phyloP scores from a whole-genome alignment of 2,329 filamentous ascomycete species.

The Decorospora gaudefroyi region DNA sequence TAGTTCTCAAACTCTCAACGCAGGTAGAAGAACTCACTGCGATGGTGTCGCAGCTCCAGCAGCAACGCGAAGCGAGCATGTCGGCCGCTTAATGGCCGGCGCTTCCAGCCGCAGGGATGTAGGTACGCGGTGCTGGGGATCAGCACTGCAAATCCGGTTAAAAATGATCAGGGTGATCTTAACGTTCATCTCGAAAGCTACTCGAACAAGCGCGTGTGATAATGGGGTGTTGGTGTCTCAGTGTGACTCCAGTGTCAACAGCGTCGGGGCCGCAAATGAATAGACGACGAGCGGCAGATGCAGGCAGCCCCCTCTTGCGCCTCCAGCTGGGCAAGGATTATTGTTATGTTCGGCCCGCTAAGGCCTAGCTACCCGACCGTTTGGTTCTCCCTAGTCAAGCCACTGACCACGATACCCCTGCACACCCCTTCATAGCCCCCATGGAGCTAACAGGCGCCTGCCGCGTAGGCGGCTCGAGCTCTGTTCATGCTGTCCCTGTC shows the following conservation, averaged over 20 bases:
- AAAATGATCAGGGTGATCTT: conserved; percentile 19
- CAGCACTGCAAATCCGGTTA: conserved; percentile 14
- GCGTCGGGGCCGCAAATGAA: conserved; percentile 21
- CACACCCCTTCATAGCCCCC: conserved; percentile 30
- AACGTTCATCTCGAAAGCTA: conserved; percentile 13
- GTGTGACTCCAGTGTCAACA: conserved; percentile 12
- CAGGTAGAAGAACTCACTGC: conserved; percentile 49
- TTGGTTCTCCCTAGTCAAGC: conserved; percentile 35
- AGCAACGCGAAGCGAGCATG: conserved; percentile 37
- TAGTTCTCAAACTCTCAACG: conserved; percentile 47
- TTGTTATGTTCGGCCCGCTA: conserved; percentile 43
- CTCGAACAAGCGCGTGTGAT: conserved; percentile 19
- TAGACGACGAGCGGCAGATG: conserved; percentile 22
- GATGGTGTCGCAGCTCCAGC: conserved; percentile 47
- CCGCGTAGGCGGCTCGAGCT: conserved; percentile 42
- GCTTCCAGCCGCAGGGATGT: conserved; percentile 38
- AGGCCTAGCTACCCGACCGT: conserved; percentile 38
- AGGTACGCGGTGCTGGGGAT: conserved; percentile 15
- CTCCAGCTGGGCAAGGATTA: conserved; percentile 33
- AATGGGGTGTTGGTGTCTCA: conserved; percentile 30
- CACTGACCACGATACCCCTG: conserved; percentile 18
- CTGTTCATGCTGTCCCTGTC: conserved; percentile 31
- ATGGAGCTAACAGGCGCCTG: conserved; percentile 45
- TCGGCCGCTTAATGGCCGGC: conserved; percentile 44
- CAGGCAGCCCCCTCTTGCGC: conserved; percentile 33